phyloP scores from a whole-genome alignment of 2,329 filamentous ascomycete genomes.

The Xylaria sp. region DNA sequence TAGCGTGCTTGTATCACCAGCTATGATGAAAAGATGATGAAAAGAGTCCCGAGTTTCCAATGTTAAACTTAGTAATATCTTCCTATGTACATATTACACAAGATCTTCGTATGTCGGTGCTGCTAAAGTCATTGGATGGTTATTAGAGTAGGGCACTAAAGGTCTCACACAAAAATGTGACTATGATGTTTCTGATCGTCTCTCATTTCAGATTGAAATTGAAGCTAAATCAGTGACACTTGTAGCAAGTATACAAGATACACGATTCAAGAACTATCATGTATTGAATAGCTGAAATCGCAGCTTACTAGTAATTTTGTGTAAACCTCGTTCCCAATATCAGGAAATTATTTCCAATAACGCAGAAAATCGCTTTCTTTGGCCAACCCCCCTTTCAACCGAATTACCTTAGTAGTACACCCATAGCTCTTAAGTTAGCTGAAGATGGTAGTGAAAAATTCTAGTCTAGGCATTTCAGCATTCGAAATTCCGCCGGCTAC shows the following conservation, averaged over 20 bases:
- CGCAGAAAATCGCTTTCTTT: too few relatives aligned
- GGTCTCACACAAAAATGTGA: background rate
- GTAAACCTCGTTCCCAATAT: background rate
- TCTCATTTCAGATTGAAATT: too few relatives aligned
- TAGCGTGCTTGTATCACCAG: background rate
- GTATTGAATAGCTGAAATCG: background rate
- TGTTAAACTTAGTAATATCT: background rate
- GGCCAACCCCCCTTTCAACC: too few relatives aligned
- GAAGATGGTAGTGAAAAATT: background rate
- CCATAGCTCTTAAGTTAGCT: too few relatives aligned
- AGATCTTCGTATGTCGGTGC: too few relatives aligned
- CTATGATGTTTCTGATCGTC: background rate
- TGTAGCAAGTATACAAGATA: background rate
- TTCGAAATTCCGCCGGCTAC: background rate
- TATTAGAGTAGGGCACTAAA: background rate
- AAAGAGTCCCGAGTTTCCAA: too few relatives aligned
- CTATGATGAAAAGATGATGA: background rate
- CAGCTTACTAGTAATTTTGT: background rate
- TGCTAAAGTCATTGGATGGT: background rate
- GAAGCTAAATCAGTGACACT: background rate
- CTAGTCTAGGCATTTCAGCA: too few relatives aligned
- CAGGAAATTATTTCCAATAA: too few relatives aligned
- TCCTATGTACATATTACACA: background rate
- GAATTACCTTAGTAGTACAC: too few relatives aligned
- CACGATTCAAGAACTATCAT: background rate